These are phyloP conservation scores for Fusarium temperatum DNA, from an alignment of 2,329 filamentous ascomycete genomes.

Conservation along the genomic window DNA sequence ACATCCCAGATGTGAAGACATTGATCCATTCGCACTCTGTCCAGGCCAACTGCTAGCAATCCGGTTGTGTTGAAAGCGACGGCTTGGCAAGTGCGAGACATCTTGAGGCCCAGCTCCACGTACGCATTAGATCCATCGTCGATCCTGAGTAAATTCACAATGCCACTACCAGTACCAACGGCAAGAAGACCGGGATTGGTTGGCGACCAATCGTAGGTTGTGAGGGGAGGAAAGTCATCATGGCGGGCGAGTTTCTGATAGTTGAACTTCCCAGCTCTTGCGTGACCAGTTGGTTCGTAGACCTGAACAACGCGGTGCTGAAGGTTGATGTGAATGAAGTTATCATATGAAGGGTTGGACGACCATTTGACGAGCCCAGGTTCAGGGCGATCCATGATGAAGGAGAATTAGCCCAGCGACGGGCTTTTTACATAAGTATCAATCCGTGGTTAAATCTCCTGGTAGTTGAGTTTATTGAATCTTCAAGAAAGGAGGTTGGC, in stretches of 20 bases:
- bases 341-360: constrained; percentile 65
- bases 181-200: constrained; percentile 73
- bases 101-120: constrained; percentile 74
- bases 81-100: constrained; percentile 81
- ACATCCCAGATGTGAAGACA: constrained; percentile 87
- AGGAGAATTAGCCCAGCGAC: not conserved
- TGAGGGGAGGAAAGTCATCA: constrained; percentile 70
- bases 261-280: constrained; percentile 65
- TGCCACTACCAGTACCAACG: constrained; percentile 77
- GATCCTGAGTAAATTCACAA: constrained; percentile 78
- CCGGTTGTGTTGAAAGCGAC: constrained; percentile 80
- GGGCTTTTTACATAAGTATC: not conserved
- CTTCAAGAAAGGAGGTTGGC: not conserved
- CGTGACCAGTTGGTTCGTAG: constrained; percentile 69
- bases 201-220: constrained; percentile 74
- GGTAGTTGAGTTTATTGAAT: not conserved
- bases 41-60: constrained; percentile 79
- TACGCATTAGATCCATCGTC: constrained; percentile 74
- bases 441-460: not conserved
- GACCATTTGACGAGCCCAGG: constrained; percentile 74
- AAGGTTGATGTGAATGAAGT: constrained; percentile 72
- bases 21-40: constrained; percentile 82
- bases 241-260: constrained; percentile 66
- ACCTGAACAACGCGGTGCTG: constrained; percentile 70
- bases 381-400: constrained; percentile 66